Base-by-base conservation (phyloP, 768 basidiomycete species). In the Gyrodon lividus region DNA sequence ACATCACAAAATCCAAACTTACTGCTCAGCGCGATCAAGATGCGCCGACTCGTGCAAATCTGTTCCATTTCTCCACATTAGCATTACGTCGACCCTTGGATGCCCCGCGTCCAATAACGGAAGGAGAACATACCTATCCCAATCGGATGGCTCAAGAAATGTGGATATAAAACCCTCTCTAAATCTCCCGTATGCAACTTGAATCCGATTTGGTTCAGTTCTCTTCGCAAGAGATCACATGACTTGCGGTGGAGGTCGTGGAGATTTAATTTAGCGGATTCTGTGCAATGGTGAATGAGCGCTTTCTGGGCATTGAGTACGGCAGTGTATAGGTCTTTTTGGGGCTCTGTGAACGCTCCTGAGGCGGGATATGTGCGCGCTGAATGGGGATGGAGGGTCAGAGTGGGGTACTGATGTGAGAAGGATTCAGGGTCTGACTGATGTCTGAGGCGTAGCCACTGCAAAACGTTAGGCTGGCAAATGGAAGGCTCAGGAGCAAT, bases 381-480 rank as follows among this genome's bases (percentile, higher is more conserved):
- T 92, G 23, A 30, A 59, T 44, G 39, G 58, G 17, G 42, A 55
- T 5, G 30, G 14, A 39, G 5, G 22, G 47, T 63, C 6, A 59
- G 56, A 50, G 4, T 12, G 10, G 37, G 39, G 34, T 26, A 52
- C 20, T 12, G 16, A n/a, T 13, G 20, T 22, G n/a, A 17, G 45
- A 51, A 30, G 24, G 20, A 46, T n/a, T 14, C 2, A 26, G 24
- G 22, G 44, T 51, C 83, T 54, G 55, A 90, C 90, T 96, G 59
- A 98, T 95, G 65, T 98, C 96, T 41, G 92, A 92, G 6, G 93
- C 92, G 62, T 98, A 98, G 33, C 92, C 92, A 54, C 90, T 92
- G 58, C 31, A 39, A 17, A 51, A 26, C 23, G 19, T 62, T 30
- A 57, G 45, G 41, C 40, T 23, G 39, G 13, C 3, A 54, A 54